Base-by-base conservation (phyloP, 1,139 yeast genomes). In the Geotrichum aggregatum region DNA sequence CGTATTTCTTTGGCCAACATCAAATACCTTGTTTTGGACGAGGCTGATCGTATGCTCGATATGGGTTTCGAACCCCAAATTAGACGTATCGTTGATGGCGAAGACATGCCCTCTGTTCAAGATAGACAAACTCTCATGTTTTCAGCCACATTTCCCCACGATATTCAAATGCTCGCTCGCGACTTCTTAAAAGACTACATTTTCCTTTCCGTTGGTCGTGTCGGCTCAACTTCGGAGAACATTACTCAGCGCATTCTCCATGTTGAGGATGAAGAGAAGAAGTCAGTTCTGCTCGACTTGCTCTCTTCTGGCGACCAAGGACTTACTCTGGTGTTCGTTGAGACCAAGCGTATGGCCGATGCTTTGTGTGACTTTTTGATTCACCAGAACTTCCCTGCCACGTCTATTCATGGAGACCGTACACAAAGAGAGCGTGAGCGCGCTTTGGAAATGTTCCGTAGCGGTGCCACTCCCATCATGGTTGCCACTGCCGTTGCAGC, bases 41-140 rank as follows among this genome's bases (percentile, higher is more conserved):
- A 92, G 79, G 98, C 98, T 68, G 98, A 92, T 76, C 87, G 98
- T 79, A 92, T 92, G 98, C 83, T 92, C 76, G 98, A 92, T 83
- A 92, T 92, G 98, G 98, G 98, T 79, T 92, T 92, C 76, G 98
- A 92, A 78, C 98, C 98, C 61, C 98, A 92, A 79, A 92, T 92
- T 69, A 87, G 98, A 80, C 87, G 91, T 71, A 91, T 92, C 69
- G 98, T 92, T 58, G 96, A 92, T 74, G 95, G 87, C 63, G 91
- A 94, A 77, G 97, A 88, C 71, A 91, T 91, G 98, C 96, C 98
- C 59, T 84, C 79, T 61, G 95, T 87, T 55, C 76, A 80, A 58
- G 79, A 85, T 66, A 86, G 98, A 77, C 98, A 92, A 77, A 92
- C 98, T 36, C 81, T 92, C 68, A 88, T 92, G 96, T 92, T 92